Evolutionary conservation across 192 early-diverging fungal genomes (phyloP).

Genomic region (Coemansia sp.): DNA sequence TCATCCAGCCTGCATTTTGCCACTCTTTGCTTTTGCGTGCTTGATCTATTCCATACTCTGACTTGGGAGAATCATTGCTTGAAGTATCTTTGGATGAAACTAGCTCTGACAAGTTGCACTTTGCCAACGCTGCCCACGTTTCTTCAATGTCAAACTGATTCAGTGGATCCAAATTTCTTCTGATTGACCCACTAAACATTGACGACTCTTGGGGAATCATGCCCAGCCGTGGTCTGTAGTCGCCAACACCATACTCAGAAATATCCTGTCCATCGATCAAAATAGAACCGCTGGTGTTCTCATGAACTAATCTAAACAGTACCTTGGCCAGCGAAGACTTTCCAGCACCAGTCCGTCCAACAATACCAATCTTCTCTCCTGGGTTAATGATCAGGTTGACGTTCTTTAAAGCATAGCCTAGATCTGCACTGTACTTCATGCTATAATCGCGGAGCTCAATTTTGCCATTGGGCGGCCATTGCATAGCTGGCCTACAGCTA

Average conservation of each 20-base stretch:
- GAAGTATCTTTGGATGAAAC: neutral
- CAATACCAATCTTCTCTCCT: conserved; percentile 66
- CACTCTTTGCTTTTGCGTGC: conserved; percentile 2
- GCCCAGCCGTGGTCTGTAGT: conserved; percentile 57
- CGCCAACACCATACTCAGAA: conserved; percentile 65
- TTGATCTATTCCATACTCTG: neutral
- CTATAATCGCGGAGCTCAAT: conserved; percentile 39
- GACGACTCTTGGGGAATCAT: conserved; percentile 68
- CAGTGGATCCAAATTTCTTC: conserved; percentile 72
- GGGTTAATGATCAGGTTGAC: conserved; percentile 54
- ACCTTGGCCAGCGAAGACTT: conserved; percentile 64
- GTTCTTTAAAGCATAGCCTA: conserved; percentile 34
- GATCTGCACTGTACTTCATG: conserved; percentile 18
- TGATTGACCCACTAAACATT: conserved; percentile 64
- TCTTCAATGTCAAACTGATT: conserved; percentile 16
- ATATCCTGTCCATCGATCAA: conserved; percentile 80
- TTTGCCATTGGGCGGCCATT: conserved; percentile 28
- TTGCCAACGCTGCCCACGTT: conserved; percentile 20
- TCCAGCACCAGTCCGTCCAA: conserved; percentile 62
- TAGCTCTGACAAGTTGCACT: conserved; percentile 10
- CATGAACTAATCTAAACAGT: conserved; percentile 66
- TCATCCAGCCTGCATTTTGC: conserved; percentile 10
- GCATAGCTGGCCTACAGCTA: neutral
- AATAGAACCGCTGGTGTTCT: conserved; percentile 59
- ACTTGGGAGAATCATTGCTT: neutral